Conservation (phyloP, 768 basidiomycete genomes). For the Kwoniella europaea region DNA sequence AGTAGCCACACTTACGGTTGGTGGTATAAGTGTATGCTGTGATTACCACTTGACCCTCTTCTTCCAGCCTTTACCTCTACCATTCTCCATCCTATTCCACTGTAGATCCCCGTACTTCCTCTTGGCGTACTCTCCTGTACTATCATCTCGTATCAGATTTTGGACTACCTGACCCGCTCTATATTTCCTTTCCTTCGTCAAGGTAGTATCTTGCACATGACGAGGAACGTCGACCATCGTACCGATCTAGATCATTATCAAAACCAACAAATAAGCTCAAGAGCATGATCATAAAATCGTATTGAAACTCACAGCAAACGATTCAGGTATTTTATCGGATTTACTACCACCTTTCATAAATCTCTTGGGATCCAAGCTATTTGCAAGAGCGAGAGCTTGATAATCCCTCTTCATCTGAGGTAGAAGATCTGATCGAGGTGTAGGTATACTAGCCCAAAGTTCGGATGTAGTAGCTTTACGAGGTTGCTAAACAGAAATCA, state of each 20-base stretch:
- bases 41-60: constrained; percentile 54
- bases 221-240: constrained; percentile 52
- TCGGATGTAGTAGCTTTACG: constrained; percentile 49
- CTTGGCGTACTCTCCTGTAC: constrained; percentile 52
- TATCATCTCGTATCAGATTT: constrained; percentile 44
- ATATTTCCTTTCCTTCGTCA: constrained; percentile 45
- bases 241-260: constrained; percentile 44
- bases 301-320: constrained; percentile 50
- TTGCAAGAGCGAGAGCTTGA: constrained; percentile 54
- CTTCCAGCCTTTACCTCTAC: constrained; percentile 56
- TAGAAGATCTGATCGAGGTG: constrained; percentile 43
- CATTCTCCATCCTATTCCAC: constrained; percentile 54
- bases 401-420: constrained; percentile 58
- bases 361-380: constrained; percentile 56
- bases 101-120: constrained; percentile 57
- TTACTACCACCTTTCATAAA: constrained; percentile 56
- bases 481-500: constrained; percentile 37
- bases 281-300: too few relatives aligned
- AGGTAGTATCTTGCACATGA: constrained; percentile 50
- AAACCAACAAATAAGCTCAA: too few relatives aligned
- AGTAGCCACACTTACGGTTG: constrained; percentile 1
- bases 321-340: constrained; percentile 50
- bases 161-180: constrained; percentile 52
- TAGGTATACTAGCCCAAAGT: constrained; percentile 52
- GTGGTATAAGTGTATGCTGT: not conserved